These are phyloP conservation scores for Suhomyces bribrorum DNA, from an alignment of 1,139 yeast species.

Conservation along the genomic window DNA sequence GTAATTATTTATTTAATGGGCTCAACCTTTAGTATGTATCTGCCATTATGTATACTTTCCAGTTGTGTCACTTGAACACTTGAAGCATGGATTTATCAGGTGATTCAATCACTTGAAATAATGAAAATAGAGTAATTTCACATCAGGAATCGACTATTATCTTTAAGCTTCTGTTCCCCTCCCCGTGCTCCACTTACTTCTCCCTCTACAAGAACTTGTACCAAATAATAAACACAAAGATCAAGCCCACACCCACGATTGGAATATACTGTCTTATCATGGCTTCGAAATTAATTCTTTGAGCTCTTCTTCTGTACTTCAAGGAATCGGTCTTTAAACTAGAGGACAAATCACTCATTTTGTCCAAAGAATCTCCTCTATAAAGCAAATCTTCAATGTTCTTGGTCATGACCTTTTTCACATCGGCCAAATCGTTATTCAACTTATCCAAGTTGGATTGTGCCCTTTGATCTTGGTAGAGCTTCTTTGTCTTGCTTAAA, in stretches of 20 bases:
- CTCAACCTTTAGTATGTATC: too few species aligned
- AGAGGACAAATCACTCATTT: constrained; percentile 86
- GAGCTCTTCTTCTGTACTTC: constrained; percentile 88
- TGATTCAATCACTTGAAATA: too few species aligned
- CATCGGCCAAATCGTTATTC: constrained; percentile 88
- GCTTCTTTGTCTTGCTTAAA: constrained; percentile 81
- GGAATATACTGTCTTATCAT: constrained; percentile 89
- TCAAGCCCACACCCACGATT: constrained; percentile 66
- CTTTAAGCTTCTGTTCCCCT: too few species aligned
- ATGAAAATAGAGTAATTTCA: too few species aligned
- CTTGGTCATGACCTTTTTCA: constrained; percentile 91
- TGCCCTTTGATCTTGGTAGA: constrained; percentile 89
- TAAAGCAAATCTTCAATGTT: constrained; percentile 92
- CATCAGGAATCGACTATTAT: too few species aligned
- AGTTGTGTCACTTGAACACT: too few species aligned
- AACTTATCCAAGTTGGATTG: constrained; percentile 83
- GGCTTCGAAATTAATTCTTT: constrained; percentile 86
- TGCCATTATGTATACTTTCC: too few species aligned
- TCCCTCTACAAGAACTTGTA: constrained; percentile 64
- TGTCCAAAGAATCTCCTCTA: constrained; percentile 92
- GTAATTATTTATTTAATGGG: too few species aligned
- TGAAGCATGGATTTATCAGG: too few species aligned
- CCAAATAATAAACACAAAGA: constrained; percentile 80
- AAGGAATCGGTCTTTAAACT: constrained; percentile 79
- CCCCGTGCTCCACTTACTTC: too few species aligned